Percentiles rank a stretch among this genome's conserved stretches.
phyloP scores from a whole-genome alignment of 2,329 filamentous ascomycete species.

The Raffaelea albimanens region DNA sequence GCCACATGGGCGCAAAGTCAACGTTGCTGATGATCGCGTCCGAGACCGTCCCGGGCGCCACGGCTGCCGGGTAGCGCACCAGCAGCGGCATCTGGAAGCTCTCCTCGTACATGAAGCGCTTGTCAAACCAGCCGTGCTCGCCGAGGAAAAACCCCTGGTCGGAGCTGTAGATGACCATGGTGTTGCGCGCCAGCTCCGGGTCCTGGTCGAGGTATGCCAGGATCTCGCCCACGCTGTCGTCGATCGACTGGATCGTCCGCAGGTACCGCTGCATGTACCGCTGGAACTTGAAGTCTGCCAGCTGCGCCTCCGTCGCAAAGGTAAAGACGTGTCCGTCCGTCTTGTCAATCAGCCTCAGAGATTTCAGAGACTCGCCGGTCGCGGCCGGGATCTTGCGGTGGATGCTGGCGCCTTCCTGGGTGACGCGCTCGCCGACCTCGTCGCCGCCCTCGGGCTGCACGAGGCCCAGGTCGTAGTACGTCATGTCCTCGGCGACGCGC shows the following conservation, averaged over 20 bases:
- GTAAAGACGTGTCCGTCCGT: conserved; percentile 35
- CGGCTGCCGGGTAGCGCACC: conserved; percentile 33
- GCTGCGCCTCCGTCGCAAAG: conserved; percentile 29
- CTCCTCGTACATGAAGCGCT: conserved; percentile 50
- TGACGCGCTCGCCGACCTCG: conserved; percentile 27
- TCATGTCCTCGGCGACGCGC: conserved; percentile 40
- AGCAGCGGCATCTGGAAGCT: conserved; percentile 47
- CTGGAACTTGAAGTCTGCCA: conserved; percentile 45
- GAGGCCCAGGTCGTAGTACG: conserved; percentile 40
- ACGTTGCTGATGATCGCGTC: conserved; percentile 33
- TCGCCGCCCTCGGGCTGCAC: conserved; percentile 39
- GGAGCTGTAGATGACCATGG: conserved; percentile 42
- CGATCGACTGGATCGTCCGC: conserved; percentile 40
- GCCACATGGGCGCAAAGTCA: conserved; percentile 41
- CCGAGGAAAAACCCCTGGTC: conserved; percentile 48
- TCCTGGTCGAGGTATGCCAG: conserved; percentile 35
- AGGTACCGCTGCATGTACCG: conserved; percentile 47
- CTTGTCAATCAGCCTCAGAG: conserved; percentile 30
- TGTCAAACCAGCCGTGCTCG: conserved; percentile 49
- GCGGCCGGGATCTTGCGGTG: conserved; percentile 31
- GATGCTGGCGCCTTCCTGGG: no score
- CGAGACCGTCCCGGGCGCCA: conserved; percentile 27
- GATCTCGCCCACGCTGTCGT: conserved; percentile 41
- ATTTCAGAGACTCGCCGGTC: conserved; percentile 22
- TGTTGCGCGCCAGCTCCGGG: conserved; percentile 32